These are phyloP conservation scores for Sequoia sempervirens DNA, from an alignment of 75 land plant genomes.

Conservation along the genomic window DNA sequence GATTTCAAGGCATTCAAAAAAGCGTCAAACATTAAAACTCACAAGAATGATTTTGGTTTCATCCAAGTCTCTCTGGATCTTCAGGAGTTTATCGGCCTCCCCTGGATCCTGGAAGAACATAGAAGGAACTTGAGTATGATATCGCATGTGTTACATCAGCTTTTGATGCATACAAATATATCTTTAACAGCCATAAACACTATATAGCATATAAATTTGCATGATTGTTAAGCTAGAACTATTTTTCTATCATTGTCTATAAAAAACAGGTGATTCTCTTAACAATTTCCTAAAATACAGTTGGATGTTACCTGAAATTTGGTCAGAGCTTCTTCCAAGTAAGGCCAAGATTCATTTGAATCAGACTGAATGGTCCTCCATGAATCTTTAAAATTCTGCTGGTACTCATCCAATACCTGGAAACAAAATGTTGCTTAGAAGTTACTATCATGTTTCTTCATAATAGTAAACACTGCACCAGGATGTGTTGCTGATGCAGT, in stretches of 20 bases:
- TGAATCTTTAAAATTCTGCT: slow-evolving; percentile 75
- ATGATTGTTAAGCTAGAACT: not conserved
- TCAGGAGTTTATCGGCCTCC: slow-evolving; percentile 96
- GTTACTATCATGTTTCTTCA: not conserved
- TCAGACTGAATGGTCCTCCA: slow-evolving; percentile 66
- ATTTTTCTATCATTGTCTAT: not conserved
- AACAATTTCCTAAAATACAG: not conserved
- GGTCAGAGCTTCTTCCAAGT: slow-evolving; percentile 61
- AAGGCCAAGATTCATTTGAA: slow-evolving; percentile 77
- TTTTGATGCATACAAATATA: not conserved
- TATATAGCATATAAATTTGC: not conserved
- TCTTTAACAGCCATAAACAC: not conserved
- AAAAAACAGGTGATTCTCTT: not conserved
- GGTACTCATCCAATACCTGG: slow-evolving; percentile 91
- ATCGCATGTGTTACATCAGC: not conserved
- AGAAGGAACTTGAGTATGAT: not conserved
- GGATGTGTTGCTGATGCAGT: too few relatives aligned
- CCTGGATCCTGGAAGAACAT: slow-evolving; percentile 71
- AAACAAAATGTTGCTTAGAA: not conserved
- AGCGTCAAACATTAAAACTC: slow-evolving; percentile 17
- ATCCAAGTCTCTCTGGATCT: slow-evolving; percentile 91
- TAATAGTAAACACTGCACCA: not conserved
- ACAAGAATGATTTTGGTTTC: slow-evolving; percentile 96
- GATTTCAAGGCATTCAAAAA: not conserved
- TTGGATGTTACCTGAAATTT: slow-evolving; percentile 68